Base-by-base conservation (phyloP, 129 eudicot genomes). In the Smallanthus sonchifolius region DNA sequence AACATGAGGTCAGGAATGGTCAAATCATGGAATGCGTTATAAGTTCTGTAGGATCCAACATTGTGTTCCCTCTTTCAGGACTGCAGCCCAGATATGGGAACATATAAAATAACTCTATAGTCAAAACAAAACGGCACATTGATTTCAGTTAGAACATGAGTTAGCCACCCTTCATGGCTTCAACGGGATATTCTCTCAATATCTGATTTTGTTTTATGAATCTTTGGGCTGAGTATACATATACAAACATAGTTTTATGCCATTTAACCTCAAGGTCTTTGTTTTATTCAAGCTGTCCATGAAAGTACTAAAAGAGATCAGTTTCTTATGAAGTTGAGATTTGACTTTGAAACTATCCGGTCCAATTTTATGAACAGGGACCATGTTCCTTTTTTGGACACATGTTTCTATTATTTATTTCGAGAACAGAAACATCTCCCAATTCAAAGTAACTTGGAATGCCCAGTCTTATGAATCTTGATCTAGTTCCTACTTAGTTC, bases 281-380 rank as follows among this genome's bases (percentile, higher is more conserved):
- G 10, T 17, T 17, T 28, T 40, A 40, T 56, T 20, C 57, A 19
- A 59, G 40, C n/a, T 42, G 59, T 74, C 63, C 65, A 74, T 63
- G 63, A 79, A 57, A 65, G 36, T 20, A 72, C 30, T 36, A 79
- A 72, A 72, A 5, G 73, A 16, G 76, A 63, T 47, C 77, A 78
- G 35, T 78, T 78, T 48, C 57, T 78, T 28, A 78, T 62, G 82
- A 78, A 78, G 36, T 44, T 78, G 16, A 2, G 82, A 19, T 37
- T 19, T 43, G 77, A 78, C 1, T 78, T 70, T 71, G 83, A 79
- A 32, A 24, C 17, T 9, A 38, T 42, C 28, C 9, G 67, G 7
- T 79, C 83, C 9, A 79, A 65, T 57, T 57, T 64, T 8, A 72
- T 71, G 68, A 64, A 52, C 24, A 60, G 78, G 32, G 63, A 79